A percentile compares a stretch with the other conserved stretches of the same genome.
Conservation (phyloP, 2,329 filamentous ascomycete genomes). For the Beauveria australis region DNA sequence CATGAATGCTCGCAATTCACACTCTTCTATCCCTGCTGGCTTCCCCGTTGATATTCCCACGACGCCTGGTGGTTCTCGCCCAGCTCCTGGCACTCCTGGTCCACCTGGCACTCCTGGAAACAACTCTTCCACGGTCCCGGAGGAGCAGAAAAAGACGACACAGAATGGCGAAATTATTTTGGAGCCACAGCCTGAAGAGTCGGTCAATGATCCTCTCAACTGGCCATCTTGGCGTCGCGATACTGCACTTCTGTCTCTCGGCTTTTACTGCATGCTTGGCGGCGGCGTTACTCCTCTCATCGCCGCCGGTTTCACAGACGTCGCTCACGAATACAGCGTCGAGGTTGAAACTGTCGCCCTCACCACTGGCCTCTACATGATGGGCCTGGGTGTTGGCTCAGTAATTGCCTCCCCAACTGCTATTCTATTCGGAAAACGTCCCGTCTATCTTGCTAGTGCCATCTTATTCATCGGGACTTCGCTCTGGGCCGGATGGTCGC, state of each 20-base stretch:
- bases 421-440: slow-evolving; percentile 83
- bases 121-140: slow-evolving; percentile 5
- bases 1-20: slow-evolving; percentile 47
- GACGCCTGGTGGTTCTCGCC: slow-evolving; percentile 20
- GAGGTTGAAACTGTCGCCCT: slow-evolving; percentile 66
- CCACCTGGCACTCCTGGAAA: slow-evolving; percentile 9
- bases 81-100: slow-evolving; percentile 5
- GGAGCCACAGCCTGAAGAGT: slow-evolving; percentile 87
- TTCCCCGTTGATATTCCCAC: slow-evolving; percentile 28
- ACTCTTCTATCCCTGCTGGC: slow-evolving; percentile 46
- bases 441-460: slow-evolving; percentile 74
- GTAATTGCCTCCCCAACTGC: slow-evolving; percentile 83
- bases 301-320: slow-evolving; percentile 79
- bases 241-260: slow-evolving; percentile 68
- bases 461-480: slow-evolving; percentile 69
- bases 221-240: slow-evolving; percentile 82
- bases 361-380: slow-evolving; percentile 89
- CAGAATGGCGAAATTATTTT: slow-evolving; percentile 76
- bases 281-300: slow-evolving; percentile 88
- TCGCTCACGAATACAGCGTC: slow-evolving; percentile 59
- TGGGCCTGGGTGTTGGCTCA: slow-evolving; percentile 80
- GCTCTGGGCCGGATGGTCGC: slow-evolving; percentile 81
- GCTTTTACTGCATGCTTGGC: slow-evolving; percentile 87
- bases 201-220: slow-evolving; percentile 83
- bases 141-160: slow-evolving; percentile 62